A percentile compares a stretch with the other conserved stretches of the same genome.
These are phyloP conservation scores for Periconia digitata DNA, from an alignment of 2,329 filamentous ascomycete species.

Conservation along the genomic window DNA sequence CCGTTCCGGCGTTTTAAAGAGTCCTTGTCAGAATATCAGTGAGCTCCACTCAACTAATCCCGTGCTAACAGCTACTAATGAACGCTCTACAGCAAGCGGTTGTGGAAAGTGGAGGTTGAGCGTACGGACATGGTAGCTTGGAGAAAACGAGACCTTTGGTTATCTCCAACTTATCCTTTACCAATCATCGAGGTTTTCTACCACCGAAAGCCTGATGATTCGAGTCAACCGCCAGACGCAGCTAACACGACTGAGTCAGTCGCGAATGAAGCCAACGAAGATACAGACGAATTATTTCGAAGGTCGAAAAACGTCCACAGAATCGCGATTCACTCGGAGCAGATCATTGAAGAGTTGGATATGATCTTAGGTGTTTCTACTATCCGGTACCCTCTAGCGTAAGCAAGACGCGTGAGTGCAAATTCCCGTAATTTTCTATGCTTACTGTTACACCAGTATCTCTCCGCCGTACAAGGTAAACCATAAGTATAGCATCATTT, in stretches of 20 bases:
- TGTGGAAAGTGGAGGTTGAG: neutral
- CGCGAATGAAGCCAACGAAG: neutral
- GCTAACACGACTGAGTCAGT: neutral
- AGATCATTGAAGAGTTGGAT: neutral
- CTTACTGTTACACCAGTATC: neutral
- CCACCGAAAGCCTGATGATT: neutral
- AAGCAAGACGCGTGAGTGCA: neutral
- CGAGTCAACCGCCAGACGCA: neutral
- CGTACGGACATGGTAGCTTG: neutral
- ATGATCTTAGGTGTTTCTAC: neutral
- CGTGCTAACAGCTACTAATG: neutral
- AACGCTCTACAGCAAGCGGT: neutral
- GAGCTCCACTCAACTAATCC: neutral
- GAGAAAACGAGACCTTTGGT: neutral
- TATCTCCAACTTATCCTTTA: neutral
- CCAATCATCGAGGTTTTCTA: constrained; percentile 2
- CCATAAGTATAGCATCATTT: too few species aligned
- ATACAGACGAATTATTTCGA: neutral
- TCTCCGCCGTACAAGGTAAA: constrained; percentile 1
- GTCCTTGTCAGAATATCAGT: neutral
- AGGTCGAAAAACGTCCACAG: neutral
- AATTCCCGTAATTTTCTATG: neutral
- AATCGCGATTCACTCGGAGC: constrained; percentile 1
- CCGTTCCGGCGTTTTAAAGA: neutral
- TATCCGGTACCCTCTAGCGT: too few species aligned